Evolutionary conservation across 148 eudicot species (phyloP).

Genomic region (Rhododendron williamsianum): DNA sequence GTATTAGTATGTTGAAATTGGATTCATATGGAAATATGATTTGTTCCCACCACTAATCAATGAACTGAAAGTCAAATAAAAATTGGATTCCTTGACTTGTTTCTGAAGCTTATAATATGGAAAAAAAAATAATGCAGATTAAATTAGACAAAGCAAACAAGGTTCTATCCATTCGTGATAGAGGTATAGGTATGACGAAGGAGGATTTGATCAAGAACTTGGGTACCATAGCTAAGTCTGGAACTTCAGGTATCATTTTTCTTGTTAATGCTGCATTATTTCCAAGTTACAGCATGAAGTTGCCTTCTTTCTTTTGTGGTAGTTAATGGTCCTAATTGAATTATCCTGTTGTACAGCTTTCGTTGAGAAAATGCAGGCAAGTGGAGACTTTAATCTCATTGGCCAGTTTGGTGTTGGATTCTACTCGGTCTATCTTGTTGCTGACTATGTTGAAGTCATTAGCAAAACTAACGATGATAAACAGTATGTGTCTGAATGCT

Average conservation of each 20-base stretch:
- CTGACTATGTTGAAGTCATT: constrained; percentile 96
- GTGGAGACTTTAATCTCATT: constrained; percentile 93
- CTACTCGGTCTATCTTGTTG: constrained; percentile 96
- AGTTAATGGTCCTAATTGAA: neutral
- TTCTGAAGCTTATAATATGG: constrained; percentile 1
- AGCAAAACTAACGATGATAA: constrained; percentile 97
- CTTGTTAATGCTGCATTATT: neutral
- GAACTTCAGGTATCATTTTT: constrained; percentile 75
- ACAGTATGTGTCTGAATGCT: constrained; percentile 47
- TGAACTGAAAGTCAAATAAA: neutral
- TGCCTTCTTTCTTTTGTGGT: neutral
- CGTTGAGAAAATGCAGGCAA: constrained; percentile 97
- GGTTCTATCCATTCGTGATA: constrained; percentile 82
- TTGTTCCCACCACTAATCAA: neutral
- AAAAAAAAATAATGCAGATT: constrained; percentile 47
- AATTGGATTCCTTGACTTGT: neutral
- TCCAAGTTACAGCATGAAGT: neutral
- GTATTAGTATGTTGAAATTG: neutral
- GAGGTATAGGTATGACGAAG: constrained; percentile 98
- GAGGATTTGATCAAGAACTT: constrained; percentile 94
- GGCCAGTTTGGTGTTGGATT: constrained; percentile 99
- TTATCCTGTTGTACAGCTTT: constrained; percentile 52
- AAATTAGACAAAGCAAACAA: constrained; percentile 90
- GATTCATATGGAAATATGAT: neutral
- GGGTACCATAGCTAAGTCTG: constrained; percentile 98